Evolutionary conservation across 768 basidiomycete species (phyloP).

Genomic region (Suillus ampliporus): DNA sequence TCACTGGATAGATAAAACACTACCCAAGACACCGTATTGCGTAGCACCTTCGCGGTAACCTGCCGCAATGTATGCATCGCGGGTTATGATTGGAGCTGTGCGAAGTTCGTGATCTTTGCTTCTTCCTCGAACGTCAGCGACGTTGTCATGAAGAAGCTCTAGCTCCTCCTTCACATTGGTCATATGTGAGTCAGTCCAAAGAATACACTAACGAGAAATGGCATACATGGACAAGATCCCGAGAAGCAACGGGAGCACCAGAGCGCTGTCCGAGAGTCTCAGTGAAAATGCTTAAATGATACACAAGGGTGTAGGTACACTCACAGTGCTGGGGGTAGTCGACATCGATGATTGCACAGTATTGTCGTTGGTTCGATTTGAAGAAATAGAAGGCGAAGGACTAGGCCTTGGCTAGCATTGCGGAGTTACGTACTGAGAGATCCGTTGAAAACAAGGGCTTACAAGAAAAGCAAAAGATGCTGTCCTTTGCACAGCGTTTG

Average conservation of each 20-base stretch:
- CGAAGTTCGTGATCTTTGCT: conserved; percentile 38
- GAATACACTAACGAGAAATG: background rate
- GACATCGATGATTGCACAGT: conserved; percentile 13
- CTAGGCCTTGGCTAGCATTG: background rate
- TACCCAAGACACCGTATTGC: conserved; percentile 71
- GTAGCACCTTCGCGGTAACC: conserved; percentile 39
- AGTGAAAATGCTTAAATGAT: background rate
- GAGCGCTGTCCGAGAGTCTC: background rate
- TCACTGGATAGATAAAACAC: conserved; percentile 51
- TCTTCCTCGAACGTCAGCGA: conserved; percentile 23
- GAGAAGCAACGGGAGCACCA: background rate
- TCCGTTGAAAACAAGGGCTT: conserved; percentile 1
- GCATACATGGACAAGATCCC: conserved; percentile 29
- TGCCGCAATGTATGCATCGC: conserved; percentile 50
- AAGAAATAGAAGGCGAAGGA: conserved; percentile 19
- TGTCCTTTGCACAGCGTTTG: background rate
- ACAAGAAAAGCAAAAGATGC: conserved; percentile 4
- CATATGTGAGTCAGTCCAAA: background rate
- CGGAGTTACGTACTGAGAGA: background rate
- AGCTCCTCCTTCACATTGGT: conserved; percentile 34
- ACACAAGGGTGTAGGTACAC: background rate
- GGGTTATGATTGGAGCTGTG: conserved; percentile 59
- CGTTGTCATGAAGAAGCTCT: conserved; percentile 34
- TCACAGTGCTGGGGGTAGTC: background rate
- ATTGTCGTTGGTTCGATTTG: conserved; percentile 10